Percentiles rank a stretch among this genome's conserved stretches.
Evolutionary conservation across 768 basidiomycete species (phyloP).

Genomic region (Ramaria sp.): DNA sequence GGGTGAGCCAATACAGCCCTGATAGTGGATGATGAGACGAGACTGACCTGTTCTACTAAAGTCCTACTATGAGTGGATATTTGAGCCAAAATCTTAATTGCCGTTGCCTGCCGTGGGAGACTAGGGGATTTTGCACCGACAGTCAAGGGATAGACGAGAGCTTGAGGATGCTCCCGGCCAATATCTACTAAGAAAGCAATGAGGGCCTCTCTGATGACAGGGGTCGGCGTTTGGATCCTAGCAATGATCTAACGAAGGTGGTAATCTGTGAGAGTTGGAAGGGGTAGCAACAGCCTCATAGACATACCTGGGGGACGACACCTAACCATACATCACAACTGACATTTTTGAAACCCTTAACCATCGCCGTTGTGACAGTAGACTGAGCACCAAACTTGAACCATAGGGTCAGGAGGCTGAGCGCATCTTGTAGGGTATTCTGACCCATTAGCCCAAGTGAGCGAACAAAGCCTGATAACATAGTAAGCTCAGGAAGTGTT

Average conservation of each 20-base stretch:
- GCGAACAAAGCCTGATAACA: conserved; percentile 26
- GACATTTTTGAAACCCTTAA: conserved; percentile 30
- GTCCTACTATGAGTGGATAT: conserved; percentile 32
- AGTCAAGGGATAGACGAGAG: conserved; percentile 34
- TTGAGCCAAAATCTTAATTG: conserved; percentile 29
- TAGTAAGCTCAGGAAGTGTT: background rate
- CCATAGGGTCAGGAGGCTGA: conserved; percentile 37
- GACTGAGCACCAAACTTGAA: conserved; percentile 37
- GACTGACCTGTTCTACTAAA: conserved; percentile 30
- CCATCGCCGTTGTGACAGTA: conserved; percentile 28
- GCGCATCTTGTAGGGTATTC: conserved; percentile 35
- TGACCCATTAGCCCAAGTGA: conserved; percentile 33
- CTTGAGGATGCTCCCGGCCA: conserved; percentile 37
- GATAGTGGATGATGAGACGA: background rate
- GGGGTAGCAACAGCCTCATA: background rate
- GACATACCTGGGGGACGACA: conserved; percentile 38
- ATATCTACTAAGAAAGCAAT: conserved; percentile 32
- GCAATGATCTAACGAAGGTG: conserved; percentile 31
- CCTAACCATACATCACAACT: conserved; percentile 41
- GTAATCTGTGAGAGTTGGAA: background rate
- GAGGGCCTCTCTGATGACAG: conserved; percentile 28
- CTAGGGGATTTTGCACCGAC: conserved; percentile 37
- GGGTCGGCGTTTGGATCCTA: conserved; percentile 33
- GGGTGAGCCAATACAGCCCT: background rate
- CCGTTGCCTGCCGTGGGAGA: conserved; percentile 27